Evolutionary conservation across 176 grass and related monocot genomes (phyloP).

Genomic region (Puccinellia tenuiflora): DNA sequence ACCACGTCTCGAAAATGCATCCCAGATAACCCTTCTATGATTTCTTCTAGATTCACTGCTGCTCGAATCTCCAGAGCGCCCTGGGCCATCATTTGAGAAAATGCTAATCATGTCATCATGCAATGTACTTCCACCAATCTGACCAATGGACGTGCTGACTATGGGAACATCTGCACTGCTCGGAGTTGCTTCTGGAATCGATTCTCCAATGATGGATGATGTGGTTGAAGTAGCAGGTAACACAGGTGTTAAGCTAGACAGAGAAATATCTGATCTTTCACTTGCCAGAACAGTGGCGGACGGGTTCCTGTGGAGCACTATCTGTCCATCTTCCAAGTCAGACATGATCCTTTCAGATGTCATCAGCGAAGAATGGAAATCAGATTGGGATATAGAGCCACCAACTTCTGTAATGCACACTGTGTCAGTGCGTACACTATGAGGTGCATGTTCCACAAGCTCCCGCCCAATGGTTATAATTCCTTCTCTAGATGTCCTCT

Average conservation of each 20-base stretch:
- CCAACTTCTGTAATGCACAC: slow-evolving; percentile 25
- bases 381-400: slow-evolving; percentile 26
- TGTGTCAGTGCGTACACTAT: slow-evolving; percentile 9
- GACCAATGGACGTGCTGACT: slow-evolving; percentile 29
- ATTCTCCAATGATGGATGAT: slow-evolving; percentile 33
- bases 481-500: slow-evolving; percentile 34
- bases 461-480: slow-evolving; percentile 38
- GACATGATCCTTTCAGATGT: slow-evolving; percentile 35
- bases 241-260: slow-evolving; percentile 30
- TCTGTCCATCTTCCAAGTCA: slow-evolving; percentile 32
- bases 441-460: slow-evolving; percentile 9
- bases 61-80: slow-evolving; percentile 28
- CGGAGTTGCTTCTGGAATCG: slow-evolving; percentile 26
- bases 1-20: slow-evolving; percentile 72
- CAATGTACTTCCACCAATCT: slow-evolving; percentile 51
- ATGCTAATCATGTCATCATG: slow-evolving; percentile 71
- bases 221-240: slow-evolving; percentile 37
- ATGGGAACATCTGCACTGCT: slow-evolving; percentile 32
- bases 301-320: slow-evolving; percentile 22
- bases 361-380: slow-evolving; percentile 14
- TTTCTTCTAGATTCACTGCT: slow-evolving; percentile 45
- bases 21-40: slow-evolving; percentile 79
- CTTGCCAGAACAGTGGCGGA: slow-evolving; percentile 29
- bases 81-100: slow-evolving; percentile 45
- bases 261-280: slow-evolving; percentile 54